Base-by-base conservation (phyloP, 2,329 filamentous ascomycete genomes). In the Aspergillus pseudoviridinutans region DNA sequence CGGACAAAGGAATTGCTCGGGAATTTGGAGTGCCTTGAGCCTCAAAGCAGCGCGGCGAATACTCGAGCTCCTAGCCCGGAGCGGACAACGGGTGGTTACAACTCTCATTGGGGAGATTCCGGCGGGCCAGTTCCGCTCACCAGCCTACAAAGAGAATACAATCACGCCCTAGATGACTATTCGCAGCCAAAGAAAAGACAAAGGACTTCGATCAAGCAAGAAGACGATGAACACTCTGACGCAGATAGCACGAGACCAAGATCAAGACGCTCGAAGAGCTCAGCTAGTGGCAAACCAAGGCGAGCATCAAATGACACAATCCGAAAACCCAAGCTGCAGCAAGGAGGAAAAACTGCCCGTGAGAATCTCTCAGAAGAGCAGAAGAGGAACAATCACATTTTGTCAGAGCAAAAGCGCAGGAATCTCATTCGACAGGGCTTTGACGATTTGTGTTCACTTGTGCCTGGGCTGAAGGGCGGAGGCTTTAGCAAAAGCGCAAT, bases 401-500 rank as follows among this genome's bases (percentile, higher is more conserved):
- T 87, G 53, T 94, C 91, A 53, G 91, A 95, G 70, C 90, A 96
- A 75, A 95, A 94, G 74, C 84, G 92, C 35, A 82, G 91, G 50
- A 91, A 90, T 27, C 79, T 92, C 50, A 93, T 93, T 67, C 89
- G 91, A 68, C 84, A 89, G 63, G 90, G 90, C 0, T 96, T 93
- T 65, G 88, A 92, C 47, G 89, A 93, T 57, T 76, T 96, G n/a
- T 85, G 84, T 62, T 81, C 85, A 28, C 79, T 95, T 24, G 89
- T 96, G 0, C 91, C 92, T 0, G 87, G 86, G 17, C 79, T 95
- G 10, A 83, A 82, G 55, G 86, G 84, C 27, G 88, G 89, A 8
- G 88, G 89, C 1, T 87, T 92, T 64, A 94, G 90, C 76, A 96
- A 95, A 77, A 92, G 89, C 69, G 87, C 85, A 7, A 88, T 91